Conservation (phyloP, 2,329 filamentous ascomycete genomes). For the Graphiopsis chlorocephala region DNA sequence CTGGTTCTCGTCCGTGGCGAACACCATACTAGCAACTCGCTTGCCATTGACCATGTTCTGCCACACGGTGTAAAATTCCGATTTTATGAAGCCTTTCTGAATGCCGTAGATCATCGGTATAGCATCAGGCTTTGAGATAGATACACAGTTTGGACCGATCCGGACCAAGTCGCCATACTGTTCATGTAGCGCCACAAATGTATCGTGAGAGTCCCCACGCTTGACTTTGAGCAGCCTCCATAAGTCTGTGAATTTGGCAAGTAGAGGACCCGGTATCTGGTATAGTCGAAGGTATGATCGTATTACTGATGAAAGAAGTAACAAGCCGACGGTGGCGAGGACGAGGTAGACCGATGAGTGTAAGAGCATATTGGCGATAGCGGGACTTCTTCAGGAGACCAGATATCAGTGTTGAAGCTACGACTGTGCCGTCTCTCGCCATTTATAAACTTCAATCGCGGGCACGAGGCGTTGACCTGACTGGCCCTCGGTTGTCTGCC, state of each 20-base stretch:
- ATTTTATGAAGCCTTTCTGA: slow-evolving; percentile 43
- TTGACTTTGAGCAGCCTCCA: neutral
- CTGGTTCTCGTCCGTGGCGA: slow-evolving; percentile 24
- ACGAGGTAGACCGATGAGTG: neutral
- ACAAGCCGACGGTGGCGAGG: neutral
- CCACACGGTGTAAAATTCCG: slow-evolving; percentile 17
- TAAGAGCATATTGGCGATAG: neutral
- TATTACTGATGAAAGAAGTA: neutral
- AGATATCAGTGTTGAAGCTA: neutral
- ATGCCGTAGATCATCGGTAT: slow-evolving; percentile 44
- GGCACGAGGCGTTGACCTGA: neutral
- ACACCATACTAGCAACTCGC: slow-evolving; percentile 25
- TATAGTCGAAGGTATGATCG: neutral
- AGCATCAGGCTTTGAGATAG: slow-evolving; percentile 49
- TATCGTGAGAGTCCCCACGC: slow-evolving; percentile 23
- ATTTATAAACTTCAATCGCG: neutral
- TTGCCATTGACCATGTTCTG: slow-evolving; percentile 27
- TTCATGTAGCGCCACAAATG: slow-evolving; percentile 71
- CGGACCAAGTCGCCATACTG: slow-evolving; percentile 76
- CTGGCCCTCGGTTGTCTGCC: neutral
- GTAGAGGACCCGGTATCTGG: neutral
- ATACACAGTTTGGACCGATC: slow-evolving; percentile 81
- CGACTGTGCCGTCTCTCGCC: neutral
- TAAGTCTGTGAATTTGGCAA: neutral
- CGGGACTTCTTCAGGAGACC: neutral